Conservation (phyloP, 768 basidiomycete species). For the Suillus sp. region DNA sequence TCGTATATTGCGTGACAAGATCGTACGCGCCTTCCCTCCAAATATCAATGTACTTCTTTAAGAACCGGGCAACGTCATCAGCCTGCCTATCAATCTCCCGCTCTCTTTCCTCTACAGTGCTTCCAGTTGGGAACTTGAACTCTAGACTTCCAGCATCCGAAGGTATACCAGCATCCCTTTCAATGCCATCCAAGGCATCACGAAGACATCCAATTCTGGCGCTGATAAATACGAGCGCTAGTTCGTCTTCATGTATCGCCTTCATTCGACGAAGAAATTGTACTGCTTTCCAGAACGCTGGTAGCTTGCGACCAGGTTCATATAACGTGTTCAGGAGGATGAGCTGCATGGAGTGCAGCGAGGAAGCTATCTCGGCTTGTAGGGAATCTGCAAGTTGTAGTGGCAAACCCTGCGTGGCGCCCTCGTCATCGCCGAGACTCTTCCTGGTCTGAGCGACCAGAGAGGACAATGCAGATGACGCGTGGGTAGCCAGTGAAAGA, state of each 20-base stretch:
- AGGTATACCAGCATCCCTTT: conserved; percentile 45
- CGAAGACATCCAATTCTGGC: conserved; percentile 69
- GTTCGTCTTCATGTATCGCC: conserved; percentile 67
- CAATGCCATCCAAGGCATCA: conserved; percentile 54
- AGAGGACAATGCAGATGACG: conserved; percentile 48
- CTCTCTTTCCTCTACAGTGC: conserved; percentile 36
- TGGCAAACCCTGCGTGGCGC: conserved; percentile 4
- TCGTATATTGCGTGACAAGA: conserved; percentile 84
- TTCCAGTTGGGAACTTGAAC: conserved; percentile 19
- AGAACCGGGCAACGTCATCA: conserved; percentile 73
- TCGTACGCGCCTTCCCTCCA: conserved; percentile 95
- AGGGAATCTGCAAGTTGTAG: conserved; percentile 48
- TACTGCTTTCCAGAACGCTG: conserved; percentile 87
- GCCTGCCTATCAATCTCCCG: conserved; percentile 57
- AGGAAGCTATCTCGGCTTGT: conserved; percentile 65
- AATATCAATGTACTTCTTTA: conserved; percentile 85
- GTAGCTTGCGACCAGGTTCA: conserved; percentile 82
- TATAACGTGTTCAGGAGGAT: conserved; percentile 79
- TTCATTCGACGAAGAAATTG: conserved; percentile 86
- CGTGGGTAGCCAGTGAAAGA: conserved; percentile 79
- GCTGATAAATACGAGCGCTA: conserved; percentile 84
- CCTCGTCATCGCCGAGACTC: neutral
- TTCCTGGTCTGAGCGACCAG: conserved; percentile 43
- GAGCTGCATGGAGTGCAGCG: conserved; percentile 66
- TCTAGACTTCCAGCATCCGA: conserved; percentile 17